Evolutionary conservation across 106 monocot species (phyloP), one percentile per base, ranked within the genome.

Genomic region (Alisma plantagoaquatica): DNA sequence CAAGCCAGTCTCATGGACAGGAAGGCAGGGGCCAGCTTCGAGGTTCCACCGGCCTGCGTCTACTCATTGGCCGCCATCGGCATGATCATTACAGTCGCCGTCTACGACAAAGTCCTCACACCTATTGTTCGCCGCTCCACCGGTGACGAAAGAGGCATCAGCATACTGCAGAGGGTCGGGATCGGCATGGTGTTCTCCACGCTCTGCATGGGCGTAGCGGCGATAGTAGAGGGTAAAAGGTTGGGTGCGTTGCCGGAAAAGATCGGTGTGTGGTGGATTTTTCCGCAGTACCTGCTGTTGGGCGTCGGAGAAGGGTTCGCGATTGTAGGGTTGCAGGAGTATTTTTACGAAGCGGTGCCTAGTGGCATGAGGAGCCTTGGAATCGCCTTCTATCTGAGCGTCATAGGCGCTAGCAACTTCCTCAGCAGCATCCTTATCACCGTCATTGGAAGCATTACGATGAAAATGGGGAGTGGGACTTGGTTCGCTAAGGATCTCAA

Each of bases 311-410:
- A 91, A 46, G 85, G 73, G 2, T 85, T 85, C 65, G 42, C 78
- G 0, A 27, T 91, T 10, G 81, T 86, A 0, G 91, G 91, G 0
- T 29, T 91, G 15, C 84, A 81, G 41, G 91, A 91, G 51, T 91
- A 75, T 54, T 91, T 91, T 70, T 91, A 91, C 33, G 81, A 77
- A 8, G 81, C 84, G 54, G 69, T 84, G 32, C 91, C 91, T 0
- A 84, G 85, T 6, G 61, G 61, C 47, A 91, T 91, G 91, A 68
- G 79, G 63, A 91, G 91, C 54, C 26, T 85, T 4, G 91, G 91
- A 2, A 81, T 84, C 3, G 84, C 72, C 2, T 64, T 91, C 45
- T 91, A 84, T 46, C 50, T 84, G 9, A 84, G 90, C 44, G 74
- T 69, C 7, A 62, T 81, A 6, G 91, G 91, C 2, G 77, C 57